phyloP scores from a whole-genome alignment of 805 yeast genomes.

The Ogataea thermomethanolica region DNA sequence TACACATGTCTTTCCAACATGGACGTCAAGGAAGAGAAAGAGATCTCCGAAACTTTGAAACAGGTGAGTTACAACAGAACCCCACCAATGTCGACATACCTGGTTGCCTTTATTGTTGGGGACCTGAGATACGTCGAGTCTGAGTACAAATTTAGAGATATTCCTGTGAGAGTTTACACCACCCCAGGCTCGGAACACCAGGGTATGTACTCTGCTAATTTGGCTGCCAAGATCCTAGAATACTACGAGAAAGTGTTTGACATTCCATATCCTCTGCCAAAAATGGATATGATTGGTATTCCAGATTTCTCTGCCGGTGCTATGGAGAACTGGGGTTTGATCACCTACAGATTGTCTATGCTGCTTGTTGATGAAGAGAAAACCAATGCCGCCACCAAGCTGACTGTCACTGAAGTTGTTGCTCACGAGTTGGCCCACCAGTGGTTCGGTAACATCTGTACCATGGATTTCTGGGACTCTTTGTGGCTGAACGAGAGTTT shows the following conservation, averaged over 20 bases:
- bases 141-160: constrained; percentile 41
- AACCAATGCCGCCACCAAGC: constrained; percentile 51
- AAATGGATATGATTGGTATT: constrained; percentile 76
- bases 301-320: constrained; percentile 82
- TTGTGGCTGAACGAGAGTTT: constrained; percentile 88
- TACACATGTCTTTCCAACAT: constrained; percentile 46
- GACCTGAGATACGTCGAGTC: constrained; percentile 54
- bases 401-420: constrained; percentile 78
- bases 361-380: constrained; percentile 46
- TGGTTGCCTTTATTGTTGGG: constrained; percentile 58
- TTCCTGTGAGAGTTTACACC: constrained; percentile 53
- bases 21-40: constrained; percentile 35
- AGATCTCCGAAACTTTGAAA: constrained; percentile 16
- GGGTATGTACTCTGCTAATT: constrained; percentile 46
- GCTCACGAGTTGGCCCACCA: constrained; percentile 91
- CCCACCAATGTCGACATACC: constrained; percentile 53
- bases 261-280: constrained; percentile 71
- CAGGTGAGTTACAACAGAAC: constrained; percentile 43
- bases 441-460: constrained; percentile 88
- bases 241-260: constrained; percentile 48
- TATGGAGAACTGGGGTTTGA: constrained; percentile 89
- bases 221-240: constrained; percentile 52
- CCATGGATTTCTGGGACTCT: constrained; percentile 94
- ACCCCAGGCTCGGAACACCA: constrained; percentile 46
- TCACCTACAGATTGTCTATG: constrained; percentile 63